Conservation (phyloP, 495 filamentous ascomycete species). For the Bathelium albidoporum region DNA sequence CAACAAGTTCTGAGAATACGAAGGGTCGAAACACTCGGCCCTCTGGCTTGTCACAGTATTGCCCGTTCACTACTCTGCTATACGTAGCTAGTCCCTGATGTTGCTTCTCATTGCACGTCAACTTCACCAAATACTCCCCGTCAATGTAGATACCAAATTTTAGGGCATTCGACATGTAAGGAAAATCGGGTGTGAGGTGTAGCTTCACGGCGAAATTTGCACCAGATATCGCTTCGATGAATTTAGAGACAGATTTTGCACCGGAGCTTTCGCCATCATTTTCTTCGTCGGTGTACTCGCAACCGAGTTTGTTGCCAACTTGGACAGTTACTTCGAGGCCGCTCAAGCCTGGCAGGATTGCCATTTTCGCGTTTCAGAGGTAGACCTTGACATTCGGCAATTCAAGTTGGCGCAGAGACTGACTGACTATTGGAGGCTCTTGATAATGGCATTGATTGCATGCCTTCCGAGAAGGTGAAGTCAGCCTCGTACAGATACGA, state of each 20-base stretch:
- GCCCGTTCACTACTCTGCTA: background rate
- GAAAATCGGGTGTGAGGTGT: background rate
- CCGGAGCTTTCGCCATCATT: background rate
- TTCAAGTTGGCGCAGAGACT: no score
- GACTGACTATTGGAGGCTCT: no score
- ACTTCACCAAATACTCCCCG: background rate
- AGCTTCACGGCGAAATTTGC: slow-evolving; percentile 3
- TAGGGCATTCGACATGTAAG: background rate
- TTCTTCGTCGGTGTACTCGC: slow-evolving; percentile 9
- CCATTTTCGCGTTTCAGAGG: no score
- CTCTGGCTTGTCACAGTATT: background rate
- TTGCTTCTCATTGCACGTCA: background rate
- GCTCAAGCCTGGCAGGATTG: slow-evolving; percentile 1
- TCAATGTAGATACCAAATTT: background rate
- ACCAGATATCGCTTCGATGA: slow-evolving; percentile 8
- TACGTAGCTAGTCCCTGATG: no score
- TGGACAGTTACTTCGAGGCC: slow-evolving; percentile 3
- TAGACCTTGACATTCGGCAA: no score
- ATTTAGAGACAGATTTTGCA: slow-evolving; percentile 5
- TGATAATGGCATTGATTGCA: no score
- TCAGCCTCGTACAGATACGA: no score
- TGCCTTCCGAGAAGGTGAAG: no score
- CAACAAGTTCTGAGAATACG: slow-evolving; percentile 1
- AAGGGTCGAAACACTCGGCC: background rate
- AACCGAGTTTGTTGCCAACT: background rate